Conservation (phyloP, 805 yeast genomes). For the Hanseniaspora vineae region DNA sequence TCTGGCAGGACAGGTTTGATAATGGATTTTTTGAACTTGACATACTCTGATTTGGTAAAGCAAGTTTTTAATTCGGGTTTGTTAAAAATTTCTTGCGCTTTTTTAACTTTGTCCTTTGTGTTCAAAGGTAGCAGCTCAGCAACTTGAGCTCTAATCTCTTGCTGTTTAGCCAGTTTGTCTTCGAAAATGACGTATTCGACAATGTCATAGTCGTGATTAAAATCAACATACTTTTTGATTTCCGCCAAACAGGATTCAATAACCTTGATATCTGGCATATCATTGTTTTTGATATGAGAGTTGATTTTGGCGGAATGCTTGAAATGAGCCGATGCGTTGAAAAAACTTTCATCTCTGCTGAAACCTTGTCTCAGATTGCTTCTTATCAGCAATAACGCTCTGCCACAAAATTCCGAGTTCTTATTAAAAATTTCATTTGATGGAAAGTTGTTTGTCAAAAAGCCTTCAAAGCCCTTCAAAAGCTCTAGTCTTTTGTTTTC, state of each 20-base stretch:
- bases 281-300: constrained; percentile 8
- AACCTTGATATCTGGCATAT: constrained; percentile 1
- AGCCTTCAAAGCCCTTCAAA: constrained; percentile 8
- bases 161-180: constrained; percentile 16
- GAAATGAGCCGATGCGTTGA: constrained; percentile 41
- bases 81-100: background rate
- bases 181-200: constrained; percentile 23
- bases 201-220: constrained; percentile 27
- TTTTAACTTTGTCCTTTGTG: constrained; percentile 4
- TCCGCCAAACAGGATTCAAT: constrained; percentile 18
- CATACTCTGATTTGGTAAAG: background rate
- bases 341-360: constrained; percentile 39
- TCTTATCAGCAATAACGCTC: constrained; percentile 33
- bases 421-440: background rate
- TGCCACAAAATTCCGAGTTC: background rate
- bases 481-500: constrained; percentile 20
- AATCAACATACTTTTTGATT: constrained; percentile 30
- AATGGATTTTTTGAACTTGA: background rate
- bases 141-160: constrained; percentile 8
- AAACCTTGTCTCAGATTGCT: constrained; percentile 50
- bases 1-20: constrained; percentile 47
- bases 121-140: constrained; percentile 6
- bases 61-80: background rate
- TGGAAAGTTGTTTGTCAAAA: background rate
- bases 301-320: constrained; percentile 32